phyloP scores from a whole-genome alignment of 169 alveolate species.

The Besnoitia besnoiti region DNA sequence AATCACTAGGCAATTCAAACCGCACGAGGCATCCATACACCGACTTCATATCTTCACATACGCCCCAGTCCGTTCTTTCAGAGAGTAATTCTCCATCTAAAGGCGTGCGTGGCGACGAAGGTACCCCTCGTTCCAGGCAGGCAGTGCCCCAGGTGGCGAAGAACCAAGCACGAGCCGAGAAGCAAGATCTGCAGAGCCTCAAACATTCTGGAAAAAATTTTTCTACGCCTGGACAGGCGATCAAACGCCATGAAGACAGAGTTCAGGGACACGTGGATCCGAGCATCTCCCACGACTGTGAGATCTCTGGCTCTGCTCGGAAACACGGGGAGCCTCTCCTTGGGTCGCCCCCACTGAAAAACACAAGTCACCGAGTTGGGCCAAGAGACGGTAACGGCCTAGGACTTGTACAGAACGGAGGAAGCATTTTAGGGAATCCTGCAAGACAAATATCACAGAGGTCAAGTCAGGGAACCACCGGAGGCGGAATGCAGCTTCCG shows the following conservation, averaged over 20 bases:
- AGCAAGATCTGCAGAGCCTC: not conserved
- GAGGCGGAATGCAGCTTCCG: not conserved
- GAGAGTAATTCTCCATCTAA: not conserved
- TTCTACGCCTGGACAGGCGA: not conserved
- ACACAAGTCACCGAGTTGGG: not conserved
- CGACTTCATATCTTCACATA: conserved; percentile 62
- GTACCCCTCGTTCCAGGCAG: not conserved
- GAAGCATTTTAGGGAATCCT: conserved; percentile 20
- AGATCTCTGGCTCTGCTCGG: not conserved
- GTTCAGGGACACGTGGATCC: not conserved
- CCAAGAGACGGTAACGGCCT: not conserved
- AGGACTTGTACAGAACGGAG: not conserved
- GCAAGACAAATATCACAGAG: not conserved
- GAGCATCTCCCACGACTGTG: not conserved
- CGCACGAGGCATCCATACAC: conserved; percentile 48
- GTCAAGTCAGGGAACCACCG: not conserved
- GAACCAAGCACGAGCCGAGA: not conserved
- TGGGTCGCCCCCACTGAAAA: not conserved
- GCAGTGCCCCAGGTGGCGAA: not conserved
- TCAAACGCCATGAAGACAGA: not conserved
- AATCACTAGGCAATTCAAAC: not conserved
- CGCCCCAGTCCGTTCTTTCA: conserved; percentile 56
- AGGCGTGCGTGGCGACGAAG: not conserved
- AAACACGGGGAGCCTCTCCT: not conserved
- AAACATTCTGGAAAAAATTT: not conserved